Conservation (phyloP, 768 basidiomycete genomes). For the Termitomyces sp. region DNA sequence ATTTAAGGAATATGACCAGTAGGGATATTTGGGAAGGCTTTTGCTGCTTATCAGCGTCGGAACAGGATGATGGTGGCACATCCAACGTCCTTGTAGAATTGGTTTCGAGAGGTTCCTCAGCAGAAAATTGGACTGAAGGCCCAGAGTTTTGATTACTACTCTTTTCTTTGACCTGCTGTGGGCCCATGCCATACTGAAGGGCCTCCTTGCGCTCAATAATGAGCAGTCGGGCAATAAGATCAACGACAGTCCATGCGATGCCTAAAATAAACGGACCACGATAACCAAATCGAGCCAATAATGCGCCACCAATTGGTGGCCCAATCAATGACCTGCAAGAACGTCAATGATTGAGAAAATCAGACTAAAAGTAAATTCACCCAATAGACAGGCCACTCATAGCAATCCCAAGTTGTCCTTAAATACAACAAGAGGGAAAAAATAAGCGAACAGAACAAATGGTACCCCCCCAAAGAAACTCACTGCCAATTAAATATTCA, state of each 20-base stretch:
- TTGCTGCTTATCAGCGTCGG: neutral
- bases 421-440: neutral
- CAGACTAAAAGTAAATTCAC: conserved; percentile 24
- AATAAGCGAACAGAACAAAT: neutral
- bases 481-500: conserved; percentile 46
- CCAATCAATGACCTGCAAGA: conserved; percentile 47
- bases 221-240: conserved; percentile 52
- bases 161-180: conserved; percentile 21
- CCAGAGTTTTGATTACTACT: neutral
- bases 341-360: conserved; percentile 5
- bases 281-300: conserved; percentile 56
- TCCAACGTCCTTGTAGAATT: neutral
- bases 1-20: conserved; percentile 36
- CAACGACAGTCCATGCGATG: conserved; percentile 42
- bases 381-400: conserved; percentile 59
- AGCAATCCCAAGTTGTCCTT: conserved; percentile 60
- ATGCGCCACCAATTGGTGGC: conserved; percentile 54
- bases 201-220: conserved; percentile 58
- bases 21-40: conserved; percentile 31
- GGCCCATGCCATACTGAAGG: conserved; percentile 45
- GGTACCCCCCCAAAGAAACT: too few species aligned
- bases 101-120: neutral
- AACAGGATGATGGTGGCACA: neutral
- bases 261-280: conserved; percentile 62
- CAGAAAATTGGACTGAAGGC: neutral